Percentiles rank a stretch among this genome's conserved stretches.
Conservation (phyloP, 2,329 filamentous ascomycete species). For the Corinectria fuckeliana region DNA sequence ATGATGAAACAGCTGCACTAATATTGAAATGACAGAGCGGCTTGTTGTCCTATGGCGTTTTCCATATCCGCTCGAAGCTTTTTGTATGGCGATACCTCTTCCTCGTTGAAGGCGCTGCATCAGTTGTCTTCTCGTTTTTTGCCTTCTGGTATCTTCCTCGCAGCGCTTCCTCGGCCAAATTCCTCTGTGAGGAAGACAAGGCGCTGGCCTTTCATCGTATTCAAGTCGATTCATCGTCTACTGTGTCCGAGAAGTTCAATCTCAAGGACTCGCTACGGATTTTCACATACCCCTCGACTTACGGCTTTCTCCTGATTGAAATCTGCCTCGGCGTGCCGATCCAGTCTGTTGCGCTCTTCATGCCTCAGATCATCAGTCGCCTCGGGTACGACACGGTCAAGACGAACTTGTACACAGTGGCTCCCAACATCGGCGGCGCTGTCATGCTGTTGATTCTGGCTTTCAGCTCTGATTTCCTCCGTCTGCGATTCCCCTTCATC, state of each 20-base stretch:
- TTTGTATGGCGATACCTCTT: conserved; percentile 57
- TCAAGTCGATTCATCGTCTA: conserved; percentile 73
- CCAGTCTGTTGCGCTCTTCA: conserved; percentile 60
- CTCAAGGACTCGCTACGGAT: conserved; percentile 58
- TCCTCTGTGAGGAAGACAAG: conserved; percentile 71
- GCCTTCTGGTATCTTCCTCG: conserved; percentile 73
- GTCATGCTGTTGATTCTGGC: conserved; percentile 76
- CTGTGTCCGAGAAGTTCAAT: conserved; percentile 59
- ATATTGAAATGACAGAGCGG: conserved; percentile 39
- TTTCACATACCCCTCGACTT: conserved; percentile 57
- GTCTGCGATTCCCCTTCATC: conserved; percentile 78
- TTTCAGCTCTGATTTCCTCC: conserved; percentile 70
- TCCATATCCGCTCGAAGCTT: conserved; percentile 52
- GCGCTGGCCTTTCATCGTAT: conserved; percentile 74
- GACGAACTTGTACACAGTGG: conserved; percentile 83
- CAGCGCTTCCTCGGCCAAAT: conserved; percentile 67
- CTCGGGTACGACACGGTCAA: conserved; percentile 56
- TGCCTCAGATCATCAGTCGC: conserved; percentile 61
- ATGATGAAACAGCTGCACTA: background rate
- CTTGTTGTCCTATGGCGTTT: conserved; percentile 55
- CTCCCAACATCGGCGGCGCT: conserved; percentile 77
- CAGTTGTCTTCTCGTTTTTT: conserved; percentile 67
- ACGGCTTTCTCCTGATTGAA: conserved; percentile 59
- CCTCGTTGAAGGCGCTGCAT: conserved; percentile 61
- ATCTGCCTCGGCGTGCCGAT: conserved; percentile 66